Evolutionary conservation across 345 rosid species (phyloP), one percentile per base, ranked within the genome.

Genomic region (Diplotaxis tenuifolia): DNA sequence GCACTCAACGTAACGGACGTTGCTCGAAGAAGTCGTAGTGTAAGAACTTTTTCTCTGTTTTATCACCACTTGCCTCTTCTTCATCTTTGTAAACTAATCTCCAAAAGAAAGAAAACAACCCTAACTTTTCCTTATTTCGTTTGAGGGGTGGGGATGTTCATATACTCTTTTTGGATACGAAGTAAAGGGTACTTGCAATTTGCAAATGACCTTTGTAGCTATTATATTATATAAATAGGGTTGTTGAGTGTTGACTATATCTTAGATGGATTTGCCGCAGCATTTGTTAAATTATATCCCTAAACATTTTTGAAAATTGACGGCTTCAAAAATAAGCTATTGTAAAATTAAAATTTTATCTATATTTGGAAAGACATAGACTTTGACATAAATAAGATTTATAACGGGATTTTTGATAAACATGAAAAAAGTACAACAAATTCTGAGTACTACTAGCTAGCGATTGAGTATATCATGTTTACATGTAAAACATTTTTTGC

Each of bases 11-110:
- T 90, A 88, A 54, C 86, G 81, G 68, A 90, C 86, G 53, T 67
- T 85, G 79, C 84, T 84, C 2, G 89, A 75, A 47, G 62, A 79
- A 55, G 88, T 87, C 15, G 87, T 67, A 4, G 84, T 72, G 71
- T 32, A 36, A 7, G 68, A 71, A 36, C 4, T 59, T 66, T 74
- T 80, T 83, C 88, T 88, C 58, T 80, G 84, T 78, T 83, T 81
- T 65, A 86, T 54, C 19, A 89, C 93, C 3, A 87, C 93, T 76
- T 86, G 96, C 19, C 91, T 79, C 81, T 86, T 89, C 89, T 84
- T 89, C 96, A 86, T 89, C 27, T 63, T 28, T 4, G 20, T 14
- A 19, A 61, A n/a, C 3, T 53, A 31, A 61, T 31, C 58, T 40
- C 25, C 15, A 0, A n/a, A 25, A 10, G 22, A 42, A 29, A 11